These are phyloP conservation scores for Nicotiana tomentosiformis DNA, from an alignment of 257 asterid genomes.

Conservation along the genomic window DNA sequence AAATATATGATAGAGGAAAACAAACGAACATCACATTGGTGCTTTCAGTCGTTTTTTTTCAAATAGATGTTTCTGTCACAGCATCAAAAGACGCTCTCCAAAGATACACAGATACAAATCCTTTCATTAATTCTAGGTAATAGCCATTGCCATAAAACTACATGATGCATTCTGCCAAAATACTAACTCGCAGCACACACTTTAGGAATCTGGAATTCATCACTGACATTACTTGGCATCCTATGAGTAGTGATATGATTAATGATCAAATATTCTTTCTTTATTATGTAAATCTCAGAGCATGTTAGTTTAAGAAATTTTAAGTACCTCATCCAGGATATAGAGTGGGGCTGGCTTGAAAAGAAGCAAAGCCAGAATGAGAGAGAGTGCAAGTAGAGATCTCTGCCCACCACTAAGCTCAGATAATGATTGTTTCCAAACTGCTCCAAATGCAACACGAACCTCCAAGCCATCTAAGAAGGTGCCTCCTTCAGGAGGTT, in stretches of 20 bases:
- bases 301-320: neutral
- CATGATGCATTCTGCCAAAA: neutral
- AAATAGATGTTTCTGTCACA: neutral
- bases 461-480: constrained; percentile 96
- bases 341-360: constrained; percentile 98
- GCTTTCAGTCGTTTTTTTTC: neutral
- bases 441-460: constrained; percentile 91
- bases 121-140: neutral
- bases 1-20: neutral
- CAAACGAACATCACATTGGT: neutral
- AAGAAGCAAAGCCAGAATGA: constrained; percentile 90
- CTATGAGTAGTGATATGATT: neutral
- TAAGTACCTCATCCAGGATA: constrained; percentile 87
- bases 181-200: neutral
- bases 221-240: neutral
- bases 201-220: neutral
- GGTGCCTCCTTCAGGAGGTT: constrained; percentile 93
- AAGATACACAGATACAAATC: neutral
- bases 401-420: constrained; percentile 99
- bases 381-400: constrained; percentile 91
- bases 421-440: constrained; percentile 95
- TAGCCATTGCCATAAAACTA: neutral
- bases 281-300: neutral
- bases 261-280: neutral
- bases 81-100: neutral